Evolutionary conservation across 305 asterid species (phyloP).

Genomic region (Fraxinus platypoda): DNA sequence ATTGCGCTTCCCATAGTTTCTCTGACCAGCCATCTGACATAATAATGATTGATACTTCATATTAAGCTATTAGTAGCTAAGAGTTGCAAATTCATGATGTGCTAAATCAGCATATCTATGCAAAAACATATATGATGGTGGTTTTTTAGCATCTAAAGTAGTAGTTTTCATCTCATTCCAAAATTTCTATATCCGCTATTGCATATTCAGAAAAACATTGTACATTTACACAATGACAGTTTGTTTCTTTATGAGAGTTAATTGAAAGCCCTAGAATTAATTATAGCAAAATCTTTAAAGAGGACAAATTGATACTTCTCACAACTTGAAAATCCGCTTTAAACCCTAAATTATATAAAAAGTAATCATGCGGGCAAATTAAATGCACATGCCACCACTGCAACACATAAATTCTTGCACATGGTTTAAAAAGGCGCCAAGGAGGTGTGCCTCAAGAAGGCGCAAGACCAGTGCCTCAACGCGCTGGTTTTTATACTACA

Average conservation of each 20-base stretch:
- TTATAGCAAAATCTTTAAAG: not conserved
- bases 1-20: constrained; percentile 77
- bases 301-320: not conserved
- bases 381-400: not conserved
- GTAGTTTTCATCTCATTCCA: not conserved
- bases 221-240: not conserved
- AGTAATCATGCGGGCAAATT: not conserved
- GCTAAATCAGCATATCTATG: not conserved
- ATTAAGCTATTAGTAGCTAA: not conserved
- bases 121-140: not conserved
- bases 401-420: not conserved
- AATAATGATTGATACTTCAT: not conserved
- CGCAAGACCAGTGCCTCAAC: not conserved
- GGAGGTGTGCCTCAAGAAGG: not conserved
- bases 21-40: constrained; percentile 76
- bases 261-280: not conserved
- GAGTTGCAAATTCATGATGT: not conserved
- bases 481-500: not conserved
- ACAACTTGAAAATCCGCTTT: not conserved
- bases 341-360: not conserved
- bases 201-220: not conserved
- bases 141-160: not conserved
- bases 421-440: not conserved
- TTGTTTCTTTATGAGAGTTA: not conserved
- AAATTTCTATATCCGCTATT: not conserved